Percentiles rank a stretch among this genome's conserved stretches.
Conservation (phyloP, 495 filamentous ascomycete genomes). For the Aspergillus egyptiacus region DNA sequence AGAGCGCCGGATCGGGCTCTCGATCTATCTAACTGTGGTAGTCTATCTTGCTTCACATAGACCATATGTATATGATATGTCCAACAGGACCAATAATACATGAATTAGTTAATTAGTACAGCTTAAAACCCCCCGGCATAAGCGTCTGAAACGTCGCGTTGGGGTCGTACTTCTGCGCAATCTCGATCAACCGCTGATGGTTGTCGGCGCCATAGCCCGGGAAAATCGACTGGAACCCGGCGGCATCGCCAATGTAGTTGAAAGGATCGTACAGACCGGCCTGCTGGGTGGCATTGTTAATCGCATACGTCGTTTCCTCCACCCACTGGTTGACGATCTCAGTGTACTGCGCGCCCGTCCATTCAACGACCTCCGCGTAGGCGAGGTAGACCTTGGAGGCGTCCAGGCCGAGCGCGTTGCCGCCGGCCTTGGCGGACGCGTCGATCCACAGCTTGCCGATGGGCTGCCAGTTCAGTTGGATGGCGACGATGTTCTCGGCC, state of each 20-base stretch:
- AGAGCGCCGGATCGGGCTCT: too few relatives aligned
- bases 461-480: slow-evolving; percentile 42
- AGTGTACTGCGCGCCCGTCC: slow-evolving; percentile 30
- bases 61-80: too few relatives aligned
- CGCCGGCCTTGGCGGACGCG: slow-evolving; percentile 26
- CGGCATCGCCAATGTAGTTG: slow-evolving; percentile 32
- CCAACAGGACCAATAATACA: not conserved
- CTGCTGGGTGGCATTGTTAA: slow-evolving; percentile 30
- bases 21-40: too few relatives aligned
- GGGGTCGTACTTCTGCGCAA: slow-evolving; percentile 29
- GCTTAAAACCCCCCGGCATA: slow-evolving; percentile 33
- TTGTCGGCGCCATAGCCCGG: slow-evolving; percentile 30
- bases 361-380: slow-evolving; percentile 36
- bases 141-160: slow-evolving; percentile 25
- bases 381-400: slow-evolving; percentile 30
- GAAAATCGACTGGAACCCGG: slow-evolving; percentile 32
- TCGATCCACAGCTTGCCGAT: slow-evolving; percentile 38
- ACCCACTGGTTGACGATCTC: slow-evolving; percentile 28
- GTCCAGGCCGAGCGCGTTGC: slow-evolving; percentile 42
- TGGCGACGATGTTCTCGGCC: slow-evolving; percentile 28
- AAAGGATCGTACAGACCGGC: slow-evolving; percentile 29
- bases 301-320: slow-evolving; percentile 29
- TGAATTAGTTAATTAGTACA: slow-evolving; percentile 13
- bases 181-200: slow-evolving; percentile 19
- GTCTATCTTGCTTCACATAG: too few relatives aligned